Conservation (phyloP, 257 asterid genomes). For the Nicotiana undulata region DNA sequence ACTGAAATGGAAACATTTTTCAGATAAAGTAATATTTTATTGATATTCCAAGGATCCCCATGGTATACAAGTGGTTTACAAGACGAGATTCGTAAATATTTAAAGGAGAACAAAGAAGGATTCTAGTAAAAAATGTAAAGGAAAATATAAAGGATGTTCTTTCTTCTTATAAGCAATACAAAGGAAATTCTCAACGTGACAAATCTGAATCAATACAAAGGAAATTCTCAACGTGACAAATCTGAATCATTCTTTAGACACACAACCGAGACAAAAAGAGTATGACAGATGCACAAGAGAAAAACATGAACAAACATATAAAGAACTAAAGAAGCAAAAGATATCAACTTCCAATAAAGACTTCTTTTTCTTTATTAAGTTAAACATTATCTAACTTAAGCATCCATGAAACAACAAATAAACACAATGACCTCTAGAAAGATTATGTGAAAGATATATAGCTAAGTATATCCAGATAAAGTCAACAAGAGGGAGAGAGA, state of each 20-base stretch:
- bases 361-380: background rate
- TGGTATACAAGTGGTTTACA: background rate
- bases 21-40: background rate
- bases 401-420: background rate
- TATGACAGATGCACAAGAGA: background rate
- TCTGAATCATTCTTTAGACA: background rate
- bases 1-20: background rate
- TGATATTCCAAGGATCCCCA: background rate
- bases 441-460: background rate
- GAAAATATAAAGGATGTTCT: background rate
- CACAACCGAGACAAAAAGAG: background rate
- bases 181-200: background rate
- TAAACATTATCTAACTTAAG: background rate
- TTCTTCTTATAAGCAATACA: background rate
- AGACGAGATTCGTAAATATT: background rate
- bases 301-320: background rate
- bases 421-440: background rate
- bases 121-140: too few species aligned
- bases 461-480: background rate
- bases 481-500: background rate
- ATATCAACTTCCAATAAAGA: background rate
- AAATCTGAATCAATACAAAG: background rate
- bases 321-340: background rate
- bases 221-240: background rate
- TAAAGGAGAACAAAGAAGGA: background rate